phyloP scores from a whole-genome alignment of 2,329 filamentous ascomycete species.

The Esteya vermicola region DNA sequence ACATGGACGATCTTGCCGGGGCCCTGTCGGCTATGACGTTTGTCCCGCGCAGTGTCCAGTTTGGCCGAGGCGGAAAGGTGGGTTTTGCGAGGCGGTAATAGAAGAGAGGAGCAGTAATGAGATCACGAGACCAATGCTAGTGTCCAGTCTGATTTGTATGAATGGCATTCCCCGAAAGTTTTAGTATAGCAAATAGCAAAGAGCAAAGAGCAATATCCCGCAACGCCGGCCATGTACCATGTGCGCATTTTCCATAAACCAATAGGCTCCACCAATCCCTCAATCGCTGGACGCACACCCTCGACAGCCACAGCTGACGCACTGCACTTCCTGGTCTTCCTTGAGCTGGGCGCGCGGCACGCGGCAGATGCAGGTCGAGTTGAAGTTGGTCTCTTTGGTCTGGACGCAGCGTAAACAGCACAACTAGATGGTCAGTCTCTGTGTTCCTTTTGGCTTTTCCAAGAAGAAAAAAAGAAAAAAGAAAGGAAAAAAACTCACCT shows the following conservation, averaged over 20 bases:
- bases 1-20: constrained; percentile 44
- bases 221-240: too few species aligned
- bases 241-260: neutral
- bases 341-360: constrained; percentile 84
- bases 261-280: too few species aligned
- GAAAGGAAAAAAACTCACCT: constrained; percentile 42
- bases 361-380: constrained; percentile 90
- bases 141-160: too few species aligned
- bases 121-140: too few species aligned
- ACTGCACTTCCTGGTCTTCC: constrained; percentile 80
- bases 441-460: neutral
- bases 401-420: constrained; percentile 95
- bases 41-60: constrained; percentile 51
- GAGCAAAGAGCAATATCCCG: neutral
- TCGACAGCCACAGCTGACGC: constrained; percentile 86
- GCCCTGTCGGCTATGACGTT: constrained; percentile 62
- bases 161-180: too few species aligned
- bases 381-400: constrained; percentile 99
- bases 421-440: constrained; percentile 36
- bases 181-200: neutral
- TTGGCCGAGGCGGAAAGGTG: constrained; percentile 40
- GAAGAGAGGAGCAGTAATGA: too few species aligned
- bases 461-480: too few species aligned
- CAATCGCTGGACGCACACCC: constrained; percentile 56
- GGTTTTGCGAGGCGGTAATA: constrained; percentile 40